Evolutionary conservation across 2,329 filamentous ascomycete species (phyloP).

Genomic region (Claviceps arundinis): DNA sequence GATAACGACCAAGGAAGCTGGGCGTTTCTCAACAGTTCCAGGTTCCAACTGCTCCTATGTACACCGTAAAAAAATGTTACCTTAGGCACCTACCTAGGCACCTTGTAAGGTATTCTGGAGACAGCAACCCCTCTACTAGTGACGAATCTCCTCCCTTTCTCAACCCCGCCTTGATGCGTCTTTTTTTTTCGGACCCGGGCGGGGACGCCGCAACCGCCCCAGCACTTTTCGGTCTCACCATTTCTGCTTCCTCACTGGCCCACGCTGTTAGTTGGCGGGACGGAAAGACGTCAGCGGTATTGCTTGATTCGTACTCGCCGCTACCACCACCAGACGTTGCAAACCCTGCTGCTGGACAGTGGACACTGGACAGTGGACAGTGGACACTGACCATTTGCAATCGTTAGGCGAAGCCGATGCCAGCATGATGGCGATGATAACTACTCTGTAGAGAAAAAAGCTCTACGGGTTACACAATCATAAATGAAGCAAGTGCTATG

Average conservation of each 20-base stretch:
- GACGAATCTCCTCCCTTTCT: neutral
- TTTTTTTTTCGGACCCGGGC: constrained; percentile 18
- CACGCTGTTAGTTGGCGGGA: constrained; percentile 1
- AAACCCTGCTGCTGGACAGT: neutral
- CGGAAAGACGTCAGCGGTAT: constrained; percentile 1
- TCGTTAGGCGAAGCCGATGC: neutral
- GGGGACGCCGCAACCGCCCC: constrained; percentile 1
- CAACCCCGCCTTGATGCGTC: constrained; percentile 10
- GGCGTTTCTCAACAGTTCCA: constrained; percentile 1
- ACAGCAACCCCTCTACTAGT: neutral
- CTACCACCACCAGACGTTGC: constrained; percentile 1
- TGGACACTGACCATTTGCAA: neutral
- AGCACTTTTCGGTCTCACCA: neutral
- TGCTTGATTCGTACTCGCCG: constrained; percentile 1
- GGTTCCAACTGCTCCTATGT: too few relatives aligned
- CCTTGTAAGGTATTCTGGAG: neutral
- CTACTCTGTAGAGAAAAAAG: neutral
- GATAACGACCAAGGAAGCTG: neutral
- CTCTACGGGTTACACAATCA: too few relatives aligned
- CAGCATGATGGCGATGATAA: neutral
- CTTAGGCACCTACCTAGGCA: too few relatives aligned
- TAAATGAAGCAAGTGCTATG: too few relatives aligned
- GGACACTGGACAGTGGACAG: neutral
- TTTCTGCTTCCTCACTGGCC: neutral
- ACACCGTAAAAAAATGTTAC: too few relatives aligned